A percentile compares a stretch with the other conserved stretches of the same genome.
Conservation (phyloP, 202 grass and related monocot species). For the Carex arenaria region DNA sequence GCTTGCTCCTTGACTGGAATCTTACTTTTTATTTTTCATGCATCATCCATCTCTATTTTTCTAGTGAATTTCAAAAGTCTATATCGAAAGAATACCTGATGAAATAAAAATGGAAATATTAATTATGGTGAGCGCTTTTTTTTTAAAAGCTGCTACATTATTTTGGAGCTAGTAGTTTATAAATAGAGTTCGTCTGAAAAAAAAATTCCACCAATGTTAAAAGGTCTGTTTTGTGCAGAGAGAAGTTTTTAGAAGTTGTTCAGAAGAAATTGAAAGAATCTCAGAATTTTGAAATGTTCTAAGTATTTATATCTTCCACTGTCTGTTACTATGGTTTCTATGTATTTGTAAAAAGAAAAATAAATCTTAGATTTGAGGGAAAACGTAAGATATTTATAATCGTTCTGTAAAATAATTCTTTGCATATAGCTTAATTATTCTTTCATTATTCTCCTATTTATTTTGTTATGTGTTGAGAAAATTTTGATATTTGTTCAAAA, state of each 20-base stretch:
- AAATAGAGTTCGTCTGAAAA: background rate
- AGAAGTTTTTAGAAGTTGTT: background rate
- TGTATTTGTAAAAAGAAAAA: background rate
- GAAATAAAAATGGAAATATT: background rate
- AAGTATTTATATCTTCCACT: background rate
- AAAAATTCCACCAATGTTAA: background rate
- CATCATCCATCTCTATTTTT: background rate
- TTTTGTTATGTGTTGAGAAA: background rate
- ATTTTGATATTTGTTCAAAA: background rate
- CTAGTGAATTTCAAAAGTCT: conserved; percentile 3
- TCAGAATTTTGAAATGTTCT: background rate
- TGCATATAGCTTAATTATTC: background rate
- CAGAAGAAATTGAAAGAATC: background rate
- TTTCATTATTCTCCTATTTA: background rate
- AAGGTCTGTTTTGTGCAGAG: background rate
- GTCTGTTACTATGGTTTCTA: background rate
- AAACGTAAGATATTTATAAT: background rate
- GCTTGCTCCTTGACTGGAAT: background rate
- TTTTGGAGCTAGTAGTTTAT: background rate
- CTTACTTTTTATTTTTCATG: background rate
- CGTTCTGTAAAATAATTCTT: background rate
- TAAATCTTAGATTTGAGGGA: background rate
- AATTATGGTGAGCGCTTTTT: background rate
- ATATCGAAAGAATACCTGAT: background rate
- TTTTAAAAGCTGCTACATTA: background rate